Conservation (phyloP, 306 rosid species). For the Begonia loranthoides region DNA sequence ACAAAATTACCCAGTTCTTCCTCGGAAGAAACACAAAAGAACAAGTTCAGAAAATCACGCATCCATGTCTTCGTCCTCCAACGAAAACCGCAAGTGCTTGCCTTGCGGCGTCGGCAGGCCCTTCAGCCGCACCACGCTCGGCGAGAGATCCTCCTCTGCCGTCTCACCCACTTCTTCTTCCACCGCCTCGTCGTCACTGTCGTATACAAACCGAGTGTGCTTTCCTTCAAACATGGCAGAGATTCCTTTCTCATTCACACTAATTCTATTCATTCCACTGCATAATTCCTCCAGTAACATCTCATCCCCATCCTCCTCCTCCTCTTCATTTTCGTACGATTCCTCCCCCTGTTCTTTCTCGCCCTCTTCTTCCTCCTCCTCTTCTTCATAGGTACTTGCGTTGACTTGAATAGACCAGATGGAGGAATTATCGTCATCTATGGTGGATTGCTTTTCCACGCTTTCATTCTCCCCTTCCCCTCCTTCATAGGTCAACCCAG, state of each 20-base stretch:
- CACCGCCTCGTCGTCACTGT: conserved; percentile 69
- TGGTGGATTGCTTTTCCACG: conserved; percentile 14
- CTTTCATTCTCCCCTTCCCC: conserved; percentile 9
- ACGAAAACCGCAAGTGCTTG: conserved; percentile 63
- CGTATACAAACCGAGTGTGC: conserved; percentile 63
- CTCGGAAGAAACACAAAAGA: too few relatives aligned
- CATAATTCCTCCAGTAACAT: conserved; percentile 49
- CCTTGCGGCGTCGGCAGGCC: conserved; percentile 84
- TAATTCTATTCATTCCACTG: conserved; percentile 45
- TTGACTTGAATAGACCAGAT: conserved; percentile 87
- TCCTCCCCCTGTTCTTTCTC: conserved; percentile 10
- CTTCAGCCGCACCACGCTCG: conserved; percentile 35
- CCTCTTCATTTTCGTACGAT: conserved; percentile 11
- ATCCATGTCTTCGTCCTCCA: conserved; percentile 20
- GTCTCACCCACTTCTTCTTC: conserved; percentile 26
- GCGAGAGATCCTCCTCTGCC: conserved; percentile 10
- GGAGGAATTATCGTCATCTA: conserved; percentile 67
- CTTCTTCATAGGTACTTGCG: conserved; percentile 50
- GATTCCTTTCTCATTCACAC: conserved; percentile 31
- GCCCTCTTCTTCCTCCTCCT: conserved; percentile 29
- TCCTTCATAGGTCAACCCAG: conserved; percentile 31
- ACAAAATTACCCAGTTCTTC: too few relatives aligned
- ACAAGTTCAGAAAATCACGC: too few relatives aligned
- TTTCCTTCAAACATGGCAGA: conserved; percentile 49
- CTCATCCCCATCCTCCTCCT: conserved; percentile 13